These are phyloP conservation scores for Triticum urartu DNA, from an alignment of 176 grass and related monocot genomes.

Conservation along the genomic window DNA sequence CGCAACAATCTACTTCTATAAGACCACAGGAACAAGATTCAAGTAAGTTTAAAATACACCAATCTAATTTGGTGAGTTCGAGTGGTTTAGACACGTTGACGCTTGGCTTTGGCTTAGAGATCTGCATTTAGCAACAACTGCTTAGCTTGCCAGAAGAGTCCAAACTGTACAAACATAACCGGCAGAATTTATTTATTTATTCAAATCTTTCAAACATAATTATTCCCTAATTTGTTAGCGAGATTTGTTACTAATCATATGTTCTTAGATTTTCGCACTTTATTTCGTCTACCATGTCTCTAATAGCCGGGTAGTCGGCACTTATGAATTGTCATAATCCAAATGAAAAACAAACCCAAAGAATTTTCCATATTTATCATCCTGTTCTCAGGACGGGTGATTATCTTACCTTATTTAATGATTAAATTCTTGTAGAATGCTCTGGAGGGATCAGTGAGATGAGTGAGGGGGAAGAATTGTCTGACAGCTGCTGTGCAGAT, in stretches of 20 bases:
- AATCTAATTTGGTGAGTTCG: conserved; percentile 22
- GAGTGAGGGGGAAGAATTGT: conserved; percentile 40
- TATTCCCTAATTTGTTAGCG: background rate
- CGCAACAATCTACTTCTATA: conserved; percentile 36
- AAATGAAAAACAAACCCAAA: background rate
- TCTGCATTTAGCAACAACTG: conserved; percentile 15
- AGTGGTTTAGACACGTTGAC: conserved; percentile 10
- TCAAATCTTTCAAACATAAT: background rate
- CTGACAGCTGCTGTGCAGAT: conserved; percentile 28
- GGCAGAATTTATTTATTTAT: background rate
- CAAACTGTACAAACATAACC: background rate
- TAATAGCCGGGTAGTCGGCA: background rate
- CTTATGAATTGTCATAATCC: background rate
- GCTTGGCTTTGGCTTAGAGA: background rate
- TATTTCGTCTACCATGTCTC: background rate
- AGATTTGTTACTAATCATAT: background rate
- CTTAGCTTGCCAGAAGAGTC: background rate
- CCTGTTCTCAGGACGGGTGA: background rate
- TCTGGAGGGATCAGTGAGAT: conserved; percentile 53
- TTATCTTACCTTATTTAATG: conserved; percentile 39
- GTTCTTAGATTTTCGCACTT: background rate
- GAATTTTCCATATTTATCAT: conserved; percentile 4
- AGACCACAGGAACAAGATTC: conserved; percentile 49
- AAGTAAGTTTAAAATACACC: conserved; percentile 54
- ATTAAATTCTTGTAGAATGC: conserved; percentile 42